phyloP scores from a whole-genome alignment of 768 basidiomycete genomes.

The Peribolospora baueri region DNA sequence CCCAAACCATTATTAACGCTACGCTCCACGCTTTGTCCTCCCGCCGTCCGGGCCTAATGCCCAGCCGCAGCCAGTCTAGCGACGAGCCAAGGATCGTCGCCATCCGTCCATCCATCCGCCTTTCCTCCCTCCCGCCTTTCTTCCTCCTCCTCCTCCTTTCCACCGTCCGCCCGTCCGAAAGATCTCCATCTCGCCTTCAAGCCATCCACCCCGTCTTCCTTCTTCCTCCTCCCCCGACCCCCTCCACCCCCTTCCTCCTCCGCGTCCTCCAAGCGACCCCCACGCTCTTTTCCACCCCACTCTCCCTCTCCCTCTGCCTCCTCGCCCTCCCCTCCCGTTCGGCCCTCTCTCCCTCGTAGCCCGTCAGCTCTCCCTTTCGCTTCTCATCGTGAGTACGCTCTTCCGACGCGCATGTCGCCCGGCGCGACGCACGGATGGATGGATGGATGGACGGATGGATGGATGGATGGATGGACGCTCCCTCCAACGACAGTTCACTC shows the following conservation, averaged over 20 bases:
- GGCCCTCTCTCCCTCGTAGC: background rate
- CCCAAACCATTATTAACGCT: too few species aligned
- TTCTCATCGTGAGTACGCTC: background rate
- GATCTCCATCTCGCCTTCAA: too few species aligned
- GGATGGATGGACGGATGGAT: background rate
- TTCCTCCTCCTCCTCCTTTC: too few species aligned
- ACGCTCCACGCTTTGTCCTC: too few species aligned
- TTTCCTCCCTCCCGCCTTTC: too few species aligned
- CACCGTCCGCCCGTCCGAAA: too few species aligned
- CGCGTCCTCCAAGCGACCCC: background rate
- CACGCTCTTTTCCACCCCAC: conserved; percentile 1
- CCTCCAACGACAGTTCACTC: background rate
- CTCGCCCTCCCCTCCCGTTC: background rate
- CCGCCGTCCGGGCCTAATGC: too few species aligned
- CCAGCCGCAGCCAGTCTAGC: too few species aligned
- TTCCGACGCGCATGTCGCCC: background rate
- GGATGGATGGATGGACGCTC: background rate
- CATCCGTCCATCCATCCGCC: too few species aligned
- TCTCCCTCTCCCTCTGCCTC: background rate
- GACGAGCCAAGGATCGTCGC: too few species aligned
- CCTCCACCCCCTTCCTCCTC: background rate
- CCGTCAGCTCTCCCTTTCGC: background rate
- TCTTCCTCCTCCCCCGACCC: too few species aligned
- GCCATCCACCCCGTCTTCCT: too few species aligned
- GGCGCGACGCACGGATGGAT: background rate